These are phyloP conservation scores for Xylaria curta DNA, from an alignment of 495 filamentous ascomycete species.

Conservation along the genomic window DNA sequence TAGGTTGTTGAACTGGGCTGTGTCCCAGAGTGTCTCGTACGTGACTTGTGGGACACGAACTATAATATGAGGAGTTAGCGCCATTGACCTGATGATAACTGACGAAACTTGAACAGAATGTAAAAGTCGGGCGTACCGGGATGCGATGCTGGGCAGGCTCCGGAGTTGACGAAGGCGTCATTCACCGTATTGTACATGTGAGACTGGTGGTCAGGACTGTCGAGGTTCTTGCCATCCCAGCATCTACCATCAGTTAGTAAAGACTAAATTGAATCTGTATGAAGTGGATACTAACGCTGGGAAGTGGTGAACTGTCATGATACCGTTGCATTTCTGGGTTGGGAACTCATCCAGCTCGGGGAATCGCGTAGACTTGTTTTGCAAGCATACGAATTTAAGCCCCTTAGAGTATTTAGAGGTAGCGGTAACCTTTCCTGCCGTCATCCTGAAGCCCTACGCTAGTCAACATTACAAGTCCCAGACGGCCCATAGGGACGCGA, in stretches of 20 bases:
- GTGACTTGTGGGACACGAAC: constrained; percentile 56
- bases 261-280: not conserved
- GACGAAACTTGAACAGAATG: not conserved
- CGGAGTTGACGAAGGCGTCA: constrained; percentile 52
- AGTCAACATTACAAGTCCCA: not conserved
- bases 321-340: constrained; percentile 53
- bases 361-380: constrained; percentile 53
- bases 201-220: constrained; percentile 61
- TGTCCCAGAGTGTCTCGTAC: constrained; percentile 61
- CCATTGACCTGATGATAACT: not conserved
- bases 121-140: constrained; percentile 31
- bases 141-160: constrained; percentile 58
- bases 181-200: constrained; percentile 59
- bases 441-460: constrained; percentile 61
- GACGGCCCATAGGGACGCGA: not conserved
- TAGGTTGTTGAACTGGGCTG: constrained; percentile 52
- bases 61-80: not conserved
- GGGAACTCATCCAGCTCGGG: constrained; percentile 57
- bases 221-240: constrained; percentile 66
- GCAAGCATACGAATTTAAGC: constrained; percentile 56
- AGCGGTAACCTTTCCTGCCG: constrained; percentile 52
- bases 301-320: constrained; percentile 62
- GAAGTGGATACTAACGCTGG: constrained; percentile 46
- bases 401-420: constrained; percentile 44
- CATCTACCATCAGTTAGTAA: constrained; percentile 37